Conservation (phyloP, 2,329 filamentous ascomycete species). For the Venturiaceae sp. region DNA sequence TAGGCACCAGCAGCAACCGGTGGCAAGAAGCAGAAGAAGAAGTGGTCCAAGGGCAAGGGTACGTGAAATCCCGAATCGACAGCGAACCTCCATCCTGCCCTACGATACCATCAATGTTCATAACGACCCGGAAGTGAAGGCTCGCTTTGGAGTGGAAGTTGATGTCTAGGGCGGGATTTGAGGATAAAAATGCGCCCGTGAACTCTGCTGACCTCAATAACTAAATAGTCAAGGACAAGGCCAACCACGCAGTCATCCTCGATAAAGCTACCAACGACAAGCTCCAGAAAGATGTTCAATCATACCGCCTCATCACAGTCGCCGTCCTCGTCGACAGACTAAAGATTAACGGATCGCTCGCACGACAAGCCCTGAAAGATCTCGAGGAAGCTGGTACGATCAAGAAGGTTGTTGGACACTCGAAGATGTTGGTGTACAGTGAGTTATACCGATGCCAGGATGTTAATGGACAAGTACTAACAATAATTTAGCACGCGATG, state of each 20-base stretch:
- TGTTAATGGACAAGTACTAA: background rate
- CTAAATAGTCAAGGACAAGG: conserved; percentile 96
- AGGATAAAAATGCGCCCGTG: background rate
- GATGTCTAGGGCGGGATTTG: no score
- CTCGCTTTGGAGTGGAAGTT: background rate
- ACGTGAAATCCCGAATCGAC: conserved; percentile 22
- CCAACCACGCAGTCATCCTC: conserved; percentile 97
- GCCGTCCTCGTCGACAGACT: conserved; percentile 97
- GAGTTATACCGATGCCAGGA: conserved; percentile 27
- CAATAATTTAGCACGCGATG: conserved; percentile 21
- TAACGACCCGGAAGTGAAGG: background rate
- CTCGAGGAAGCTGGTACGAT: conserved; percentile 98
- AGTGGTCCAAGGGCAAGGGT: conserved; percentile 60
- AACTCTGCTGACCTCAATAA: background rate
- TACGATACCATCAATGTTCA: conserved; percentile 9
- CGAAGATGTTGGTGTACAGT: conserved; percentile 98
- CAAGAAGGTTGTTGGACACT: conserved; percentile 94
- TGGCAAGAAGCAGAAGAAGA: conserved; percentile 77
- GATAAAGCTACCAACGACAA: conserved; percentile 97
- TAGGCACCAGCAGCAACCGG: conserved; percentile 50
- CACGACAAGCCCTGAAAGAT: conserved; percentile 78
- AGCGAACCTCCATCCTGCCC: conserved; percentile 8
- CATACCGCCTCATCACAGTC: conserved; percentile 98
- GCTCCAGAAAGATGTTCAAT: conserved; percentile 99
- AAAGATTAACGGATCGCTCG: conserved; percentile 99